Conservation (phyloP, 768 basidiomycete genomes). For the Melanogaster broomeanus region DNA sequence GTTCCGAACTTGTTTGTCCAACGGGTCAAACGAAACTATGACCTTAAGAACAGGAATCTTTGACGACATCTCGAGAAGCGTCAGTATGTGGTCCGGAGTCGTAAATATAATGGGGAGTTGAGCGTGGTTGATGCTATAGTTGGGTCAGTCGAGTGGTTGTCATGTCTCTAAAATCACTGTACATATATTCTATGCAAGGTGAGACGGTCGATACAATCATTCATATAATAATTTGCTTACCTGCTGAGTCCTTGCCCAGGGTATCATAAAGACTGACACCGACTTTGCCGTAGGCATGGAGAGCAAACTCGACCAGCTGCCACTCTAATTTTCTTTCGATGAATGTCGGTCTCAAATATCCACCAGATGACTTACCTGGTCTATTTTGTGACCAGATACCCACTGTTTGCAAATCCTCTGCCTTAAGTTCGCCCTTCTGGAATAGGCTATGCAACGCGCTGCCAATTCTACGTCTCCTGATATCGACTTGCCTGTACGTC, state of each 20-base stretch:
- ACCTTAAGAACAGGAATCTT: constrained; percentile 65
- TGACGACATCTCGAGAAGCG: constrained; percentile 69
- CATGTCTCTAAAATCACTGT: constrained; percentile 20
- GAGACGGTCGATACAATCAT: constrained; percentile 7
- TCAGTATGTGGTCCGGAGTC: constrained; percentile 70
- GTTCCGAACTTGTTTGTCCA: constrained; percentile 51
- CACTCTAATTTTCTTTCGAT: constrained; percentile 61
- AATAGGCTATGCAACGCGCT: constrained; percentile 74
- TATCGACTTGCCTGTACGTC: constrained; percentile 73
- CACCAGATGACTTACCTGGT: constrained; percentile 55
- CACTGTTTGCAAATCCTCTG: constrained; percentile 69
- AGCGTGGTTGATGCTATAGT: constrained; percentile 77
- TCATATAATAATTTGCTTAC: constrained; percentile 43
- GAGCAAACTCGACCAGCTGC: constrained; percentile 87
- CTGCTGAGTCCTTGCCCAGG: constrained; percentile 86
- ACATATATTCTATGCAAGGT: constrained; percentile 69
- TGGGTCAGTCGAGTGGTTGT: constrained; percentile 6
- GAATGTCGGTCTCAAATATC: background rate
- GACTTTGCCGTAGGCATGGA: constrained; percentile 80
- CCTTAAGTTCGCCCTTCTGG: constrained; percentile 56
- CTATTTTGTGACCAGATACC: constrained; percentile 85
- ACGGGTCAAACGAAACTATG: constrained; percentile 73
- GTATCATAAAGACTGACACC: constrained; percentile 94
- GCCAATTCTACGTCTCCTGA: constrained; percentile 69
- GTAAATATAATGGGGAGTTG: constrained; percentile 81